Conservation (phyloP, 257 asterid genomes). For the Catharanthus roseus region DNA sequence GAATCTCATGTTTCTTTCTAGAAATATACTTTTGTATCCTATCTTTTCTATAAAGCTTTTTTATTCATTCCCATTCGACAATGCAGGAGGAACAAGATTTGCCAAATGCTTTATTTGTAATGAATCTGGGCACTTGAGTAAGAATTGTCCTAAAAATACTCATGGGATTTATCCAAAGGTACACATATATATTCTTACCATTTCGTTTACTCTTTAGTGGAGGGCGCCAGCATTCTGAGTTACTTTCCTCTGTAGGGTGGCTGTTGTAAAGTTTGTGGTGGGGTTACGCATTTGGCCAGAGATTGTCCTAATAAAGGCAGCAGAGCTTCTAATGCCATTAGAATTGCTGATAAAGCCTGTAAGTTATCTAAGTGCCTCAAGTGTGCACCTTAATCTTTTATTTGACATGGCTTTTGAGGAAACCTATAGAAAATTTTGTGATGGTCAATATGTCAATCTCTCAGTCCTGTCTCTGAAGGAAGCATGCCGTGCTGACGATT, state of each 20-base stretch:
- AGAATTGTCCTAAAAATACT: constrained; percentile 73
- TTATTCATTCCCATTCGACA: constrained; percentile 19
- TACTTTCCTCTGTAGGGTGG: constrained; percentile 60
- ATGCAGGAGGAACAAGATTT: constrained; percentile 85
- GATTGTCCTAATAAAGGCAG: constrained; percentile 74
- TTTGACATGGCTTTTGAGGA: not conserved
- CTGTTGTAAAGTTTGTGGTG: constrained; percentile 84
- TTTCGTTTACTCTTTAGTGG: not conserved
- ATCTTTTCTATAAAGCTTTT: not conserved
- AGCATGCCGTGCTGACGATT: not conserved
- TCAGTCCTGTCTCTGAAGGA: not conserved
- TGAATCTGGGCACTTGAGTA: constrained; percentile 88
- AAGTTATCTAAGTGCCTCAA: constrained; percentile 20
- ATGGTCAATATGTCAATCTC: not conserved
- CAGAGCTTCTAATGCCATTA: constrained; percentile 24
- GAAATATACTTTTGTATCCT: not conserved
- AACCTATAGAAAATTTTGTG: not conserved
- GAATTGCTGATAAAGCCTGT: constrained; percentile 39
- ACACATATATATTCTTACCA: constrained; percentile 10
- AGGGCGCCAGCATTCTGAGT: not conserved
- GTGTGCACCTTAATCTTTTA: not conserved
- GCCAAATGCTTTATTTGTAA: constrained; percentile 94
- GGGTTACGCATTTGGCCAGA: constrained; percentile 81
- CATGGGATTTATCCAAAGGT: constrained; percentile 95
- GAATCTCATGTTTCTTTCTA: constrained; percentile 1